A percentile compares a stretch with the other conserved stretches of the same genome.
Conservation (phyloP, 805 yeast genomes). For the Kregervanrija fluxuum region DNA sequence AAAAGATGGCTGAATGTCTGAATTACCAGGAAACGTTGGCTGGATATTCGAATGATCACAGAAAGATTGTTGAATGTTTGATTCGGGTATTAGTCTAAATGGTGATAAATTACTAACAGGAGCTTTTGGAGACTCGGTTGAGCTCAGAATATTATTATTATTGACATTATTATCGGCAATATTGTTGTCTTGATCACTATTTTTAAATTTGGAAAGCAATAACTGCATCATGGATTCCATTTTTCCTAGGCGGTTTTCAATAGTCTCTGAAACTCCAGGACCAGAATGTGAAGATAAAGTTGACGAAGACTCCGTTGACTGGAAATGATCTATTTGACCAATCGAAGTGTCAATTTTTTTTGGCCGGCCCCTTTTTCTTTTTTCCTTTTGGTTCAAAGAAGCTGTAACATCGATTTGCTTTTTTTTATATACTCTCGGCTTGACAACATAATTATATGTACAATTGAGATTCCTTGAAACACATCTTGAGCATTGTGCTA, state of each 20-base stretch:
- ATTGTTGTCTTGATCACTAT: neutral
- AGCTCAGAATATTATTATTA: no score
- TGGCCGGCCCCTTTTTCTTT: conserved; percentile 10
- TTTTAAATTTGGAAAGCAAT: conserved; percentile 12
- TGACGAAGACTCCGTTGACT: no score
- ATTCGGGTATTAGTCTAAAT: no score
- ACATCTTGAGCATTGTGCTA: conserved; percentile 36
- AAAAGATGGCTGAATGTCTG: neutral
- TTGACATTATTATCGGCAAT: no score
- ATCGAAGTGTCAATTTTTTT: neutral
- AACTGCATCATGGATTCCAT: conserved; percentile 29
- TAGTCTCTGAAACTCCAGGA: neutral
- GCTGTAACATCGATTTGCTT: neutral
- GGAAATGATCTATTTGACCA: no score
- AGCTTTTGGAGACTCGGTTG: no score
- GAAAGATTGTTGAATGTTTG: no score
- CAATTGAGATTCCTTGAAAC: conserved; percentile 28
- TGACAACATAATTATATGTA: conserved; percentile 28
- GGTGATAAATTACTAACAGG: no score
- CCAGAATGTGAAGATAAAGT: no score
- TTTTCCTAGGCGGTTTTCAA: conserved; percentile 25
- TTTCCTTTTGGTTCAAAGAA: neutral
- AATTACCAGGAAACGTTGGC: neutral
- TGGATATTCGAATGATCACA: neutral
- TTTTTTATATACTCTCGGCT: conserved; percentile 15